Conservation (phyloP, 108 stramenopile species). For the Nitzschia sp. region DNA sequence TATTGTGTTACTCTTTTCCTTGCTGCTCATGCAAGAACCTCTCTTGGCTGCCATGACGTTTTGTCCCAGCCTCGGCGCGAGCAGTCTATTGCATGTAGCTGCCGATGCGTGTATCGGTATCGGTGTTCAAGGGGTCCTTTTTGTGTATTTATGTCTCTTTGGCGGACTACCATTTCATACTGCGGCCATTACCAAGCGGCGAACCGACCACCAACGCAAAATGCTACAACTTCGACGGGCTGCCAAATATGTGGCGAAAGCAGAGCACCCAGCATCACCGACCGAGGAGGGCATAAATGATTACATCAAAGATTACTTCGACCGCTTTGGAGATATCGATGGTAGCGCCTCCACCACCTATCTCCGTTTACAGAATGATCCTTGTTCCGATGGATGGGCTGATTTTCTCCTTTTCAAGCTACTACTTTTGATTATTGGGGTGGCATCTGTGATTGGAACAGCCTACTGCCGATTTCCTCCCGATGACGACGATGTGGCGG, state of each 20-base stretch:
- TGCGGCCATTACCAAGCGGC: constrained; percentile 44
- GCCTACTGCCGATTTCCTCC: constrained; percentile 49
- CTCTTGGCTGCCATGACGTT: constrained; percentile 55
- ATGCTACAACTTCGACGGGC: constrained; percentile 61
- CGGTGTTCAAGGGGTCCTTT: constrained; percentile 70
- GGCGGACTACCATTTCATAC: constrained; percentile 83
- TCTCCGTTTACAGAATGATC: constrained; percentile 66
- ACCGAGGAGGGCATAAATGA: constrained; percentile 2
- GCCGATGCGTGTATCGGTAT: constrained; percentile 68
- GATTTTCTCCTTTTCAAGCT: constrained; percentile 80
- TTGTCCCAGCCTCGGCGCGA: constrained; percentile 42
- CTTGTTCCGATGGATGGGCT: constrained; percentile 56
- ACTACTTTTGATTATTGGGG: constrained; percentile 44
- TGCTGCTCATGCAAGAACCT: constrained; percentile 76
- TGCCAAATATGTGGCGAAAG: constrained; percentile 49
- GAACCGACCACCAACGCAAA: constrained; percentile 67
- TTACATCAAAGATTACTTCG: constrained; percentile 52
- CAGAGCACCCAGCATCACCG: constrained; percentile 9
- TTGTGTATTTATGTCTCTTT: constrained; percentile 73
- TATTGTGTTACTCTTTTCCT: constrained; percentile 53
- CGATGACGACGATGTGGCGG: constrained; percentile 20
- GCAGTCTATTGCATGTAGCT: constrained; percentile 36
- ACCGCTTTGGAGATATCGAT: constrained; percentile 71
- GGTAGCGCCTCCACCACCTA: constrained; percentile 48
- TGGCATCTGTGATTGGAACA: constrained; percentile 46